Base-by-base conservation (phyloP, 352 stramenopile species). In the Phytophthora chlamydospora region DNA sequence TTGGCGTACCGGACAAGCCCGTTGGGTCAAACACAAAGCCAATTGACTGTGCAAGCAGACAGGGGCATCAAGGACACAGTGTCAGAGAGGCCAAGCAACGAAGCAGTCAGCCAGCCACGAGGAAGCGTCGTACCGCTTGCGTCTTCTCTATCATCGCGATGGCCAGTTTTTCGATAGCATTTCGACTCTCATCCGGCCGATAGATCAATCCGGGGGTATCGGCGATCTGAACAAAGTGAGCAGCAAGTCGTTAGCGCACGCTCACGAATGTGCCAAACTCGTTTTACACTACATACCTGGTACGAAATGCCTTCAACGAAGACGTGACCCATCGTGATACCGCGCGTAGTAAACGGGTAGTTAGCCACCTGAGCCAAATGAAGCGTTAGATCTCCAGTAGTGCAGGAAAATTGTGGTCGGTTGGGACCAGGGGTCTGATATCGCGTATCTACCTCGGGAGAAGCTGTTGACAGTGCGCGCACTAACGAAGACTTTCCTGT, bases 301-400 rank as follows among this genome's bases (percentile, higher is more conserved):
- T 91, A 93, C 14, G 87, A 87, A 42, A 86, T 77, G 35, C 85
- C 85, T 34, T 93, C 73, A 21, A 94, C 82, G 56, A 91, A 95
- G 52, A 96, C 88, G 52, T 96, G 87, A 3, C 87, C 87, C 79
- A 96, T 94, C 7, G 87, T 94, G 47, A 96, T 93, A 33, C 85
- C 87, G 16, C 87, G 80, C 12, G 87, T 96, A 29, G 87, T 96
- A 60, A 96, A 96, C 32, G 87, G 87, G 31, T 96, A 96, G 51
- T 96, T 96, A 10, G 87, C 85, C 35, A 95, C 82, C 85, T 95
- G 41, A n/a, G 13, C 41, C 21, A 47, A 24, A 46, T 29, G 11
- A 43, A 54, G 33, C 48, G 21, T 53, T 29, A 57, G 21, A n/a
- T 50, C n/a, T 43, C 35, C 19, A 29, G 3, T 6, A 29, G 24